Base-by-base conservation (phyloP, 2,329 filamentous ascomycete species). In the Fusarium torreyae region DNA sequence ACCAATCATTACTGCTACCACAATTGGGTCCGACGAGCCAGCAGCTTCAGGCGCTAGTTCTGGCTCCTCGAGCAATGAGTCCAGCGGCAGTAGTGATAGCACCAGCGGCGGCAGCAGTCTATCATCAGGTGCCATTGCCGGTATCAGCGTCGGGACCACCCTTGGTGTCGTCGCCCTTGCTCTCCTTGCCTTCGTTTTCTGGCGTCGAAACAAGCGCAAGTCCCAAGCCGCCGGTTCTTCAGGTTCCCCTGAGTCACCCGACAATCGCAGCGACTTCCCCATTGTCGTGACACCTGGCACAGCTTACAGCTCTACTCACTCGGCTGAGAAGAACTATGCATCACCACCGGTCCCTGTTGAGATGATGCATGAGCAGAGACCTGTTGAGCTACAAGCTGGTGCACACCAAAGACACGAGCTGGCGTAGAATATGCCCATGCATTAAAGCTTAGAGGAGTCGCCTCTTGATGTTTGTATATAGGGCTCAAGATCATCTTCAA, bases 171-270 rank as follows among this genome's bases (percentile, higher is more conserved):
- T 67, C 5, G 61, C 61, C 4, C 33, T 69, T 17, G 56, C 50
- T 0, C 43, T 69, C 8, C 24, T 43, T 4, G 56, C 31, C 4
- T 67, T 69, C 22, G 52, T 69, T 26, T 44, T 69, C 17, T 69
- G 66, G 66, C 56, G 56, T 0, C 66, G 56, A 2, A 69, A 50
- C 33, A 69, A 51, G 38, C 43, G 61, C 15, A 69, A 62, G 14
- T 28, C 26, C 3, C 40, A 52, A 20, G 15, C 22, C 1, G 10
- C 48, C 17, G 43, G 49, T 8, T 13, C 11, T 15, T 33, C 46
- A 0, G 7, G 28, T 13, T n/a, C 48, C 2, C 15, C 40, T 6
- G 54, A 56, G 9, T 34, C 31, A 3, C 15, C 22, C 10, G 31
- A 48, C 2, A 68, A 61, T 3, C 28, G 3, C 4, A 20, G 7